Conservation (phyloP, 305 asterid genomes). For the Solanum hybrid region DNA sequence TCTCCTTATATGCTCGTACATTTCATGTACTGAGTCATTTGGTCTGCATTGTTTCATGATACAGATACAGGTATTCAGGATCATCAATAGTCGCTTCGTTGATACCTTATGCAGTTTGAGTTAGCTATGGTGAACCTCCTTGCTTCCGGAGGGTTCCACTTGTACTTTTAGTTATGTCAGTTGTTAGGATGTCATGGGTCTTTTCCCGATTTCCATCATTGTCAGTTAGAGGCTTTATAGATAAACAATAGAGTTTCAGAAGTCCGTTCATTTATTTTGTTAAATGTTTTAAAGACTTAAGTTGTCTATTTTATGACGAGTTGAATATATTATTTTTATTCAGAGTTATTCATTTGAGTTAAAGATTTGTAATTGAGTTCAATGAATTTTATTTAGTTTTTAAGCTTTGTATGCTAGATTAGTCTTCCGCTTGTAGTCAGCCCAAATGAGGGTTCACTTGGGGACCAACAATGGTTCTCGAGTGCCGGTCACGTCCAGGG, state of each 20-base stretch:
- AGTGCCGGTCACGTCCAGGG: background rate
- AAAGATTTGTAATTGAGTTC: background rate
- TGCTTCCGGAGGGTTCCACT: background rate
- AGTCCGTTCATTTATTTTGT: background rate
- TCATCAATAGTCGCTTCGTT: background rate
- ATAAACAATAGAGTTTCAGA: background rate
- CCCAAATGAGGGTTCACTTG: background rate
- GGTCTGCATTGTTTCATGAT: background rate
- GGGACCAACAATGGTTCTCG: background rate
- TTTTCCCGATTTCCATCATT: background rate
- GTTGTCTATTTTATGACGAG: background rate
- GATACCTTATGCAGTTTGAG: background rate
- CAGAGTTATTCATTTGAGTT: background rate
- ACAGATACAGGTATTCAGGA: background rate
- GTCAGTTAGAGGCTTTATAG: background rate
- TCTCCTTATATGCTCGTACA: background rate
- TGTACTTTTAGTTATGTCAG: background rate
- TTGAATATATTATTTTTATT: background rate
- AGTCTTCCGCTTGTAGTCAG: background rate
- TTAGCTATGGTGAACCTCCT: background rate
- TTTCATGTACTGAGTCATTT: background rate
- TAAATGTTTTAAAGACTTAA: background rate
- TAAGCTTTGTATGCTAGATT: background rate
- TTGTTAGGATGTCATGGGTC: background rate
- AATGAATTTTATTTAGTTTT: background rate